Evolutionary conservation across 371 early-diverging fungal species (phyloP), one percentile per base, ranked within the genome.

Genomic region (Blakeslea trispora): DNA sequence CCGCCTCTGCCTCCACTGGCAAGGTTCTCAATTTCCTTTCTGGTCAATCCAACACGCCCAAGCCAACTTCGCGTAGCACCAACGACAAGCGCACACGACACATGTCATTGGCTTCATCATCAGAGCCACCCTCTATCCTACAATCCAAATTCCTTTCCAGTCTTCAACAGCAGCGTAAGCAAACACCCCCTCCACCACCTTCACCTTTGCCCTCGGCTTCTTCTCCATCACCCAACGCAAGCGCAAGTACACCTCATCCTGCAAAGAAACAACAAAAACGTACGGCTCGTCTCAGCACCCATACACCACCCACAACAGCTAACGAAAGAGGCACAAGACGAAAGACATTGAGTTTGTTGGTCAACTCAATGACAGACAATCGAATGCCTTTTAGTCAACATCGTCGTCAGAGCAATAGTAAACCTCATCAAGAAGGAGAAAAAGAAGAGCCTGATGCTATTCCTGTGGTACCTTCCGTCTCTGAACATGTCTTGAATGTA

Each of bases 341-440:
- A 58, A 84, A 84, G 66, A 80, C 84, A 0, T 56, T 82, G 4
- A 80, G 81, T 53, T 59, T 84, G 17, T 45, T 82, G 10, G 82
- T 82, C 43, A 81, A 75, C 46, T 71, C 81, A 28, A 45, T 76
- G 57, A 58, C 71, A 8, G 63, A 73, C 14, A 69, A 69, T 17
- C 68, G 64, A 6, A 67, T 53, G 5, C 47, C 57, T 0, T 57
- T 64, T 21, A 17, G 28, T 28, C 28, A 28, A 28, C 28, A 50
- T 2, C 40, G 39, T 40, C 42, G 66, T 39, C 66, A 56, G 24
- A 53, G 55, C 15, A 50, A 45, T 11, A 47, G 37, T 11, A 32
- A 24, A 3, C 39, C 48, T 3, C n/a, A n/a, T n/a, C n/a, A n/a
- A n/a, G n/a, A n/a, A n/a, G n/a, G n/a, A n/a, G n/a, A n/a, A n/a